A percentile compares a stretch with the other conserved stretches of the same genome.
These are phyloP conservation scores for Ophiostoma australiae DNA, from an alignment of 2,329 filamentous ascomycete genomes.

Conservation along the genomic window DNA sequence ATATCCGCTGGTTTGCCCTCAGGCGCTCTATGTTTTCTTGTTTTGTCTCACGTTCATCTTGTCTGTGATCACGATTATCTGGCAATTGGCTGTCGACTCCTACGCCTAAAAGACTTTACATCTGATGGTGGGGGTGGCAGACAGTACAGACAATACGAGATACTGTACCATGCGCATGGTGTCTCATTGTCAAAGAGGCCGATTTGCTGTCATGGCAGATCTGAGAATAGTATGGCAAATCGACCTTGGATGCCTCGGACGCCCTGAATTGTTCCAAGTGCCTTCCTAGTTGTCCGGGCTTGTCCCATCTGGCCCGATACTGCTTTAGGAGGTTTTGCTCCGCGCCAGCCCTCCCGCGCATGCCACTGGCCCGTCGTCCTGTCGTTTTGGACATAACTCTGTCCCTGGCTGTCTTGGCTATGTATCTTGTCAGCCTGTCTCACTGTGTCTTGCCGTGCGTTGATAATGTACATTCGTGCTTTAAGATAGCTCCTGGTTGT, in stretches of 20 bases:
- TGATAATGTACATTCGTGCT: no score
- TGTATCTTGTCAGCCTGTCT: background rate
- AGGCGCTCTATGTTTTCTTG: background rate
- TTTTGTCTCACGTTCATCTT: background rate
- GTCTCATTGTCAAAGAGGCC: background rate
- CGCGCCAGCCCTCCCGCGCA: background rate
- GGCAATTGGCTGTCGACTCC: background rate
- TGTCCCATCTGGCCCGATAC: background rate
- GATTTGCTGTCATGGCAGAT: background rate
- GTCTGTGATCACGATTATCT: background rate
- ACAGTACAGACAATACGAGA: background rate
- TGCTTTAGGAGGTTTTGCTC: conserved; percentile 6
- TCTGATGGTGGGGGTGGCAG: background rate
- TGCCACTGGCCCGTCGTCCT: background rate
- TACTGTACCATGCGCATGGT: background rate
- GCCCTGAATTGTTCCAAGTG: background rate
- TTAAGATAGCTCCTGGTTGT: no score
- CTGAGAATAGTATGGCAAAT: background rate
- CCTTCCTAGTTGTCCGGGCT: background rate
- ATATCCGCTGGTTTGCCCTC: background rate
- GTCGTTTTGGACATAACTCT: background rate
- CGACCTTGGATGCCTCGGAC: background rate
- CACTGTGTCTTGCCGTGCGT: no score
- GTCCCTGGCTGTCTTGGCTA: background rate
- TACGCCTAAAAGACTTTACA: background rate